A percentile compares a stretch with the other conserved stretches of the same genome.
phyloP scores from a whole-genome alignment of 768 basidiomycete species.

The Guyanaporus albipodus region DNA sequence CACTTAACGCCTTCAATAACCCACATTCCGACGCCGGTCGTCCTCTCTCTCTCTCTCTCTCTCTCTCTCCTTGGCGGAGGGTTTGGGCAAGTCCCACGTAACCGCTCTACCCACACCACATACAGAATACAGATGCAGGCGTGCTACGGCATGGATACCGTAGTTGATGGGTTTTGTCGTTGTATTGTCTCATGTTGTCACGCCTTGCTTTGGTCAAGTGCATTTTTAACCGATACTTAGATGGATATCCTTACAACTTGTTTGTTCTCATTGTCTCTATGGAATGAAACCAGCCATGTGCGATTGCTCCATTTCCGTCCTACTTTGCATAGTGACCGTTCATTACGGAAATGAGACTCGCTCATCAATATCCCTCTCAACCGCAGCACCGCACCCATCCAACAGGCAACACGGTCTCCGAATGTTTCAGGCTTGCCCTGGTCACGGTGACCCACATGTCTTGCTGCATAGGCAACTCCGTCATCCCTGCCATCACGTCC shows the following conservation, averaged over 20 bases:
- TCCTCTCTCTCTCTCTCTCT: too few species aligned
- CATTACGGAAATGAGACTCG: constrained; percentile 14
- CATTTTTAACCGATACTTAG: constrained; percentile 22
- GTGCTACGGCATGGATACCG: constrained; percentile 24
- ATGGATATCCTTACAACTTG: neutral
- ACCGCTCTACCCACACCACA: constrained; percentile 17
- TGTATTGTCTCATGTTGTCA: constrained; percentile 11
- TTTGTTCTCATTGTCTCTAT: constrained; percentile 10
- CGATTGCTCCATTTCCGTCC: too few species aligned
- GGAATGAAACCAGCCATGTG: constrained; percentile 2
- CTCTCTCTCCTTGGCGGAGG: constrained; percentile 28
- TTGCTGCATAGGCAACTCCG: too few species aligned
- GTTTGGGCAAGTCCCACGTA: constrained; percentile 19
- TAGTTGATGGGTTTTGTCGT: constrained; percentile 28
- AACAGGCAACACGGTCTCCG: constrained; percentile 4
- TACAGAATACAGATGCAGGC: too few species aligned
- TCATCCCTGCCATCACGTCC: too few species aligned
- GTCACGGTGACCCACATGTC: too few species aligned
- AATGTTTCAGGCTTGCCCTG: neutral
- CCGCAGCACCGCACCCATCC: neutral
- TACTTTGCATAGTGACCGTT: too few species aligned
- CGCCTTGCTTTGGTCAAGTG: constrained; percentile 36
- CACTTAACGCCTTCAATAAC: constrained; percentile 8
- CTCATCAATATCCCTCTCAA: neutral
- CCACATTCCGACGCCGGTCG: constrained; percentile 16